These are phyloP conservation scores for Tubosaeta sp. DNA, from an alignment of 768 basidiomycete species.

Conservation along the genomic window DNA sequence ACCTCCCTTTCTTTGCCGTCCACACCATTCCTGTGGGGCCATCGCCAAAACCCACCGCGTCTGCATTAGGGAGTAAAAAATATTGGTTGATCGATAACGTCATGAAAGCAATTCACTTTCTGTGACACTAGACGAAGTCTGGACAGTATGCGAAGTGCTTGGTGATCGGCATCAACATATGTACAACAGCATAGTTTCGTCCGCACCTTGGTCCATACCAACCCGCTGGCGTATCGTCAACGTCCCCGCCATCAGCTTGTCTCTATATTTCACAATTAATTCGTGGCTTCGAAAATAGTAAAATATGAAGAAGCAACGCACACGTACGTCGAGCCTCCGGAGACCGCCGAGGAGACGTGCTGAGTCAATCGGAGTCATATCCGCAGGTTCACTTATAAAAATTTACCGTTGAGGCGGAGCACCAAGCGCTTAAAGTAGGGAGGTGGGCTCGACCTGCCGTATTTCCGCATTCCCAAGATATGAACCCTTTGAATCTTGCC, in stretches of 20 bases:
- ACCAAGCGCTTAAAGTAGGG: background rate
- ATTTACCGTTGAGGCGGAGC: background rate
- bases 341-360: background rate
- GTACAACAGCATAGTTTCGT: background rate
- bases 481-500: slow-evolving; percentile 9
- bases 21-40: background rate
- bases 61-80: background rate
- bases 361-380: background rate
- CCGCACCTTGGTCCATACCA: background rate
- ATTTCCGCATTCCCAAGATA: slow-evolving; percentile 1
- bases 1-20: background rate
- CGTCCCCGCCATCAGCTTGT: background rate
- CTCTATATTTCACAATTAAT: background rate
- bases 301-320: background rate
- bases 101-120: background rate
- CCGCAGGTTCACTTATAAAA: background rate
- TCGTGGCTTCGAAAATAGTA: background rate
- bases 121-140: background rate
- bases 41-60: slow-evolving; percentile 3
- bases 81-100: slow-evolving; percentile 3
- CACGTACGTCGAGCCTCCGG: background rate
- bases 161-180: slow-evolving; percentile 7
- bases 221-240: background rate
- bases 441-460: slow-evolving; percentile 7
- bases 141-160: background rate